Evolutionary conservation across 1,284 basidiomycete genomes (phyloP).

Genomic region (Flammula alnicola): DNA sequence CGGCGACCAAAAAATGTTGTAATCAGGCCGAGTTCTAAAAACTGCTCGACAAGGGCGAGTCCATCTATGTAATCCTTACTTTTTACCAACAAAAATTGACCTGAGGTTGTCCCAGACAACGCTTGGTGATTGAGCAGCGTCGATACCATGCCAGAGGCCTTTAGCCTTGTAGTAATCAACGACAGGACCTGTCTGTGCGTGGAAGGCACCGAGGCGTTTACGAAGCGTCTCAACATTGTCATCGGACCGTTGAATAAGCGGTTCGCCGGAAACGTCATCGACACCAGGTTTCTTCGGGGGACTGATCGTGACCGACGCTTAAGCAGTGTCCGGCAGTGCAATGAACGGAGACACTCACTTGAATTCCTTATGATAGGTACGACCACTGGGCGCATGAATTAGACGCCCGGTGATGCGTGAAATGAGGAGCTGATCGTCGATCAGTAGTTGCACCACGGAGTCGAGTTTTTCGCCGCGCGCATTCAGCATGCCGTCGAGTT

Average conservation of each 20-base stretch:
- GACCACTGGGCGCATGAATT: constrained; percentile 88
- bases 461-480: constrained; percentile 87
- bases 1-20: no score
- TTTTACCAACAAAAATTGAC: constrained; percentile 58
- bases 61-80: constrained; percentile 29
- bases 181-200: constrained; percentile 92
- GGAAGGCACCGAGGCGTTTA: constrained; percentile 89
- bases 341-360: constrained; percentile 61
- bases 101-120: constrained; percentile 90
- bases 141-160: constrained; percentile 87
- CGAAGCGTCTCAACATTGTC: constrained; percentile 93
- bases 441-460: constrained; percentile 90
- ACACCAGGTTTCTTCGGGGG: constrained; percentile 95
- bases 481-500: constrained; percentile 91
- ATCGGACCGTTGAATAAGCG: constrained; percentile 90
- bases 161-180: constrained; percentile 96
- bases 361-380: constrained; percentile 96
- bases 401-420: constrained; percentile 97
- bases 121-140: constrained; percentile 91
- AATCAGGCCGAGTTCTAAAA: background rate
- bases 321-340: background rate
- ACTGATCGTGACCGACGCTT: no score
- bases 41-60: background rate
- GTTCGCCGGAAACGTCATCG: constrained; percentile 96
- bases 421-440: constrained; percentile 95